Evolutionary conservation across 495 filamentous ascomycete genomes (phyloP).

Genomic region (Venustampulla echinocandica): DNA sequence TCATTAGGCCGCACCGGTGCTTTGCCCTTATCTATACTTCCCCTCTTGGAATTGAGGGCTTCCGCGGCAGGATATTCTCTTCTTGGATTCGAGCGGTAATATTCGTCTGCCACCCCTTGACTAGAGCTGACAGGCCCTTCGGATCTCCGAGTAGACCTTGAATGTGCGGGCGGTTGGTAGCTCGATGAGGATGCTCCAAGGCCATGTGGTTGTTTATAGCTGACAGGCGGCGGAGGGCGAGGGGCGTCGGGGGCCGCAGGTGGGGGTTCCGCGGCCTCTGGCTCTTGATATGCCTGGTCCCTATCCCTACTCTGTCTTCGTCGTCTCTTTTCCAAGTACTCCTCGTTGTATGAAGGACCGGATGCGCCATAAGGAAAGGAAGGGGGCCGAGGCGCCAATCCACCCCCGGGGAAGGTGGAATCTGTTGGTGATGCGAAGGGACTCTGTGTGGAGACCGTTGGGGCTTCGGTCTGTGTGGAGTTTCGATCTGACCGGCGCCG

Average conservation of each 20-base stretch:
- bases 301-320: conserved; percentile 29
- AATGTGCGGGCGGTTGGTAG: conserved; percentile 20
- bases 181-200: conserved; percentile 28
- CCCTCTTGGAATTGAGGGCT: background rate
- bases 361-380: conserved; percentile 35
- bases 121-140: conserved; percentile 27
- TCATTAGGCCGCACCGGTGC: background rate
- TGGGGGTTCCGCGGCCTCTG: conserved; percentile 29
- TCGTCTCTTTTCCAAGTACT: conserved; percentile 29
- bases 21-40: conserved; percentile 8
- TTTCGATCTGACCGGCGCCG: conserved; percentile 25
- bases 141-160: conserved; percentile 23
- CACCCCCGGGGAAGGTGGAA: conserved; percentile 36
- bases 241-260: conserved; percentile 53
- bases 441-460: conserved; percentile 42
- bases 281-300: conserved; percentile 26
- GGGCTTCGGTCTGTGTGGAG: conserved; percentile 25
- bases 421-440: conserved; percentile 41
- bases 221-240: conserved; percentile 44
- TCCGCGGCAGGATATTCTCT: conserved; percentile 1
- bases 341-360: conserved; percentile 27
- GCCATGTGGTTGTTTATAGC: conserved; percentile 44
- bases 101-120: conserved; percentile 12
- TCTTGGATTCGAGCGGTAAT: conserved; percentile 9
- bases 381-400: conserved; percentile 41